A percentile compares a stretch with the other conserved stretches of the same genome.
These are phyloP conservation scores for Rhytidiadelphus loreus DNA, from an alignment of 225 moss, liverwort and hornwort species.

Conservation along the genomic window DNA sequence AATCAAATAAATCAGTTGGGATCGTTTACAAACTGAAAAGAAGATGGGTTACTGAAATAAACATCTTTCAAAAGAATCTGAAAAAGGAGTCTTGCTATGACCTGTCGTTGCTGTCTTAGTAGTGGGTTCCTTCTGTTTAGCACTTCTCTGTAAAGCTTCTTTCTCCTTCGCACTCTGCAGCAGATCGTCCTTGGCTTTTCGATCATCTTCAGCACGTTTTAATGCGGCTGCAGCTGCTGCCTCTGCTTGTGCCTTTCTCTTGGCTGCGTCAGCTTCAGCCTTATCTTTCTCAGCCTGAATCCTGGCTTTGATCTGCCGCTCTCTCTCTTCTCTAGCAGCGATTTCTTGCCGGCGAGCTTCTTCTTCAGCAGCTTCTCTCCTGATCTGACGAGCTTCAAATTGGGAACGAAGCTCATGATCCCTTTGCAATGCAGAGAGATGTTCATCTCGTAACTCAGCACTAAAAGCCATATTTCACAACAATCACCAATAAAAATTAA, in stretches of 20 bases:
- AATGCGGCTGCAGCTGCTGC: constrained; percentile 70
- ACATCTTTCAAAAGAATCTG: neutral
- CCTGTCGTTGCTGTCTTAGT: constrained; percentile 9
- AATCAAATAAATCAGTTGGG: neutral
- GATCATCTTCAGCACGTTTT: constrained; percentile 47
- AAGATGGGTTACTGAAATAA: neutral
- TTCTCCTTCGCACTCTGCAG: constrained; percentile 20
- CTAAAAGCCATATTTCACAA: constrained; percentile 25
- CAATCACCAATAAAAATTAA: neutral
- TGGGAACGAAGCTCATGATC: constrained; percentile 93
- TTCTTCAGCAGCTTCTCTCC: constrained; percentile 92
- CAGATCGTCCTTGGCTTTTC: constrained; percentile 42
- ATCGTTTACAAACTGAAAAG: neutral
- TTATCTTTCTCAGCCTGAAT: constrained; percentile 60
- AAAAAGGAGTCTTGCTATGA: neutral
- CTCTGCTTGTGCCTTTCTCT: constrained; percentile 71
- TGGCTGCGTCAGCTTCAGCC: constrained; percentile 45
- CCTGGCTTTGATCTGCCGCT: constrained; percentile 50
- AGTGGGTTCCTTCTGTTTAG: neutral
- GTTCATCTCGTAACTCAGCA: constrained; percentile 86
- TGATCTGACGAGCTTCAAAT: constrained; percentile 82
- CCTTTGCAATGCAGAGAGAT: constrained; percentile 73
- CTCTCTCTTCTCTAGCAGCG: constrained; percentile 48
- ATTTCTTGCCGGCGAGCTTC: constrained; percentile 75
- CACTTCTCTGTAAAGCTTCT: neutral